These are phyloP conservation scores for Chlorella ohadii DNA, from an alignment of 139 green algal species.

Conservation along the genomic window DNA sequence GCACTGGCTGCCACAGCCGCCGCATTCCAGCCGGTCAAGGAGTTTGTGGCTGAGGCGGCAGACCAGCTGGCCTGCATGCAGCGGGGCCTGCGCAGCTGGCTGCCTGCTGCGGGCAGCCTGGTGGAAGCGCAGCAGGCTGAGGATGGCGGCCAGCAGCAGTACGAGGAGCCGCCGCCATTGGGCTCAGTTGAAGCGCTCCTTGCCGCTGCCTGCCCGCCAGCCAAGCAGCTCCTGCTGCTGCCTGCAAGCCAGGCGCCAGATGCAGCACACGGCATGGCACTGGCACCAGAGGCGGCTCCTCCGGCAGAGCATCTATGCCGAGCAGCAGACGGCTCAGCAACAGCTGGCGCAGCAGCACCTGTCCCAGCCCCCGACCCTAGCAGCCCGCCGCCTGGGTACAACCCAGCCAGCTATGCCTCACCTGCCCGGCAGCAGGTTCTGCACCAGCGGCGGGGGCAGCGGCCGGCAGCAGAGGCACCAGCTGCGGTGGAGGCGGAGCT, in stretches of 20 bases:
- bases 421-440: conserved; percentile 15
- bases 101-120: not conserved
- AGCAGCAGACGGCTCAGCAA: not conserved
- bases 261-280: not conserved
- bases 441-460: not conserved
- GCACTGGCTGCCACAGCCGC: not conserved
- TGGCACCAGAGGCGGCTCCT: not conserved
- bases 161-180: not conserved
- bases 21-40: conserved; percentile 17
- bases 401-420: conserved; percentile 36
- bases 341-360: not conserved
- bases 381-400: conserved; percentile 20
- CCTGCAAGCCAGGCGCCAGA: not conserved
- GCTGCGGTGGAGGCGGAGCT: conserved; percentile 25
- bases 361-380: not conserved
- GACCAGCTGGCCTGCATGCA: conserved; percentile 11
- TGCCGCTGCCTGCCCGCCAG: not conserved
- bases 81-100: conserved; percentile 3
- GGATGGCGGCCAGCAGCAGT: not conserved
- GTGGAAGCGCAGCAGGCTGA: not conserved
- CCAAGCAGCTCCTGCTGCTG: not conserved
- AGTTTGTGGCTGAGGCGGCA: conserved; percentile 14
- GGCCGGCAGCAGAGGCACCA: not conserved
- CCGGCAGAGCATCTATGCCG: not conserved
- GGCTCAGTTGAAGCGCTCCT: conserved; percentile 18